These are phyloP conservation scores for Fusarium nematophilum DNA, from an alignment of 2,329 filamentous ascomycete genomes.

Conservation along the genomic window DNA sequence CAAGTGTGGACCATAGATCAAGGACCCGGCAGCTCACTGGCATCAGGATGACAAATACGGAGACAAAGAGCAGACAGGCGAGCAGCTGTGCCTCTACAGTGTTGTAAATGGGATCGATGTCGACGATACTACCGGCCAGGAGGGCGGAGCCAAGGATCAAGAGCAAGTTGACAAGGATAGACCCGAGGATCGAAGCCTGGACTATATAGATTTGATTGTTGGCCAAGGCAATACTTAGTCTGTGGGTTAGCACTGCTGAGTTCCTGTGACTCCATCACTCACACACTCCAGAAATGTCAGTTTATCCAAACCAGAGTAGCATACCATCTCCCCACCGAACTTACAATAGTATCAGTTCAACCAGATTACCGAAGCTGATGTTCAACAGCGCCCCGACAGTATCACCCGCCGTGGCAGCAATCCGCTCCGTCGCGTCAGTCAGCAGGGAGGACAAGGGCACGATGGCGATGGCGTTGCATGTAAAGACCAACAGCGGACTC, in stretches of 20 bases:
- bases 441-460: conserved; percentile 68
- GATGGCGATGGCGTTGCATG: conserved; percentile 70
- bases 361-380: conserved; percentile 71
- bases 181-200: conserved; percentile 80
- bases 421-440: conserved; percentile 69
- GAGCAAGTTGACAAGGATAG: conserved; percentile 80
- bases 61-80: conserved; percentile 52
- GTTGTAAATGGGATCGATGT: conserved; percentile 67
- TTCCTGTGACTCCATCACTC: too few relatives aligned
- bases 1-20: fast-evolving
- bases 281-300: not conserved
- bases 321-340: too few relatives aligned
- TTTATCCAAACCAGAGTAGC: not conserved
- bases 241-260: too few relatives aligned
- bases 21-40: conserved; percentile 51
- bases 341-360: conserved; percentile 70
- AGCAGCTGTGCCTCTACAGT: conserved; percentile 50
- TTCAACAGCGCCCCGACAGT: conserved; percentile 70
- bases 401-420: conserved; percentile 67
- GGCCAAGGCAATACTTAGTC: conserved; percentile 59
- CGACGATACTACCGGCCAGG: conserved; percentile 74
- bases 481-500: conserved; percentile 60
- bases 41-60: conserved; percentile 53
- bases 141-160: conserved; percentile 83
- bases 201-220: conserved; percentile 78